phyloP scores from a whole-genome alignment of 2,329 filamentous ascomycete species.

The Fusarium drepaniforme region DNA sequence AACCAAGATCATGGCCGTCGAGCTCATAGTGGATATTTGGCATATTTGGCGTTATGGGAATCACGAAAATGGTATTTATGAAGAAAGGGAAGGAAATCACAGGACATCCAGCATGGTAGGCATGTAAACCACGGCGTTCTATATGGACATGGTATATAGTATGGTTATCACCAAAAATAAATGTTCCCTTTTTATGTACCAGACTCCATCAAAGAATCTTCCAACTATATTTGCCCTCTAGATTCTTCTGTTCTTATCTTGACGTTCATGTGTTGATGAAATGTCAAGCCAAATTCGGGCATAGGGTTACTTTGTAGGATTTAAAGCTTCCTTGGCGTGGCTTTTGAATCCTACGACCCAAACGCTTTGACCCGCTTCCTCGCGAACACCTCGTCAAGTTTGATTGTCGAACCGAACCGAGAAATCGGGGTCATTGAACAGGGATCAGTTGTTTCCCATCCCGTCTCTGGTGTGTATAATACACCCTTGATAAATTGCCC shows the following conservation, averaged over 20 bases:
- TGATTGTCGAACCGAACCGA: slow-evolving; percentile 5
- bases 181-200: not conserved
- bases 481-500: slow-evolving; percentile 1
- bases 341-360: not conserved
- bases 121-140: slow-evolving; percentile 6
- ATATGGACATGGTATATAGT: not conserved
- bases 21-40: slow-evolving; percentile 9
- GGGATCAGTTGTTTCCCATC: slow-evolving; percentile 3
- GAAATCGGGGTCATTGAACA: not conserved
- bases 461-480: not conserved
- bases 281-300: not conserved
- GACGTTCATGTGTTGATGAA: too few relatives aligned
- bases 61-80: slow-evolving; percentile 4
- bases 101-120: not conserved
- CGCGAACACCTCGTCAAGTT: not conserved
- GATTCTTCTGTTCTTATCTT: not conserved
- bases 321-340: not conserved
- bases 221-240: not conserved
- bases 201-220: not conserved
- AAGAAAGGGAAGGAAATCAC: slow-evolving; percentile 4
- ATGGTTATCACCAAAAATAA: not conserved
- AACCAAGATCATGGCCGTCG: slow-evolving; percentile 35
- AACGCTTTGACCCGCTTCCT: not conserved
- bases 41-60: slow-evolving; percentile 26
- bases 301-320: not conserved